Percentiles rank a stretch among this genome's conserved stretches.
Evolutionary conservation across 345 rosid species (phyloP).

Genomic region (Cardamine occulta): DNA sequence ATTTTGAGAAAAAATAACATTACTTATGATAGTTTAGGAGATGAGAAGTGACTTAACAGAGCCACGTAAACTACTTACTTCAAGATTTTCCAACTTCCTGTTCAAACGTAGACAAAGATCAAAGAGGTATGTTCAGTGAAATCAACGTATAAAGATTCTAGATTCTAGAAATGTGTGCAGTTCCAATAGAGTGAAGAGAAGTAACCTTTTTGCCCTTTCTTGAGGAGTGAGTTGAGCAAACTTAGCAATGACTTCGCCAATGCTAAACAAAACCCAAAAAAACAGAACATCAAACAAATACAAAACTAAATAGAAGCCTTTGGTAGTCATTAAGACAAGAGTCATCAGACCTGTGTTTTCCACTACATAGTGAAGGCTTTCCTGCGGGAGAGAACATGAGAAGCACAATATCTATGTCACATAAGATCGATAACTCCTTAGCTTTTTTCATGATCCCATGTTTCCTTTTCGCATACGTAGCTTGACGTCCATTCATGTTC

Average conservation of each 20-base stretch:
- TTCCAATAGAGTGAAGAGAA: background rate
- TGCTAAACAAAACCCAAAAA: slow-evolving; percentile 37
- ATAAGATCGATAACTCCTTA: slow-evolving; percentile 68
- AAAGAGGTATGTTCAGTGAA: slow-evolving; percentile 6
- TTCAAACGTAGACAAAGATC: slow-evolving; percentile 37
- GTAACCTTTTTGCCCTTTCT: slow-evolving; percentile 82
- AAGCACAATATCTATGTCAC: slow-evolving; percentile 70
- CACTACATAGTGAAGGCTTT: slow-evolving; percentile 63
- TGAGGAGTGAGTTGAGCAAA: slow-evolving; percentile 79
- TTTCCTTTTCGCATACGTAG: slow-evolving; percentile 72
- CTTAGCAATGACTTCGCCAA: slow-evolving; percentile 79
- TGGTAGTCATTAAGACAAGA: background rate
- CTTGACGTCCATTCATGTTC: slow-evolving; percentile 69
- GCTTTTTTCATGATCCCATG: slow-evolving; percentile 83
- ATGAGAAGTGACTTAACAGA: slow-evolving; percentile 19
- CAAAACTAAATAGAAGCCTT: background rate
- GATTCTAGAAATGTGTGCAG: background rate
- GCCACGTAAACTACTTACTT: slow-evolving; percentile 57
- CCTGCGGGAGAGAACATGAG: slow-evolving; percentile 83
- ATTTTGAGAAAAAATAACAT: slow-evolving; percentile 36
- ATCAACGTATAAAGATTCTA: background rate
- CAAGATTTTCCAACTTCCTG: slow-evolving; percentile 94
- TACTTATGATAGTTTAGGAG: slow-evolving; percentile 1
- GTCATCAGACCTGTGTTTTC: slow-evolving; percentile 55
- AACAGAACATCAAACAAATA: slow-evolving; percentile 15